Evolutionary conservation across 306 rosid genomes (phyloP).

Genomic region (Hippophae gyantsensis): DNA sequence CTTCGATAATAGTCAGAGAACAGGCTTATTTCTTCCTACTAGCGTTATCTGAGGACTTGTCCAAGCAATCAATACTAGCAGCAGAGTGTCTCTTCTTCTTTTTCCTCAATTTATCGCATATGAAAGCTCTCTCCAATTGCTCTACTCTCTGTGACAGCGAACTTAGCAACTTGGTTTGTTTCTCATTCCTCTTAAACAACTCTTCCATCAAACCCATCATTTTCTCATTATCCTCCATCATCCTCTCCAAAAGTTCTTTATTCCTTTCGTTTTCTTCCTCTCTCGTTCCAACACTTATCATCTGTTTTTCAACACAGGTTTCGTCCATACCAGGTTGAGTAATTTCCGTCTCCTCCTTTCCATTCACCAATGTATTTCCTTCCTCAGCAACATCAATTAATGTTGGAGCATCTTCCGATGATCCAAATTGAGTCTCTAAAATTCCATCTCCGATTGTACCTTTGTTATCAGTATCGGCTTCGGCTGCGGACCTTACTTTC

Average conservation of each 20-base stretch:
- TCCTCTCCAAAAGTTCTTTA: constrained; percentile 33
- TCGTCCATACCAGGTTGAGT: background rate
- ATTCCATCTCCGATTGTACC: background rate
- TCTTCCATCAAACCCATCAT: constrained; percentile 51
- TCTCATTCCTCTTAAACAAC: constrained; percentile 37
- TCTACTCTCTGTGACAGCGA: constrained; percentile 55
- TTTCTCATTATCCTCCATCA: constrained; percentile 51
- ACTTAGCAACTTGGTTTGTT: constrained; percentile 37
- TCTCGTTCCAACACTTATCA: background rate
- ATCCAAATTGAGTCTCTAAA: constrained; percentile 13
- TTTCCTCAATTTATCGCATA: constrained; percentile 38
- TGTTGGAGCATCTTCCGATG: background rate
- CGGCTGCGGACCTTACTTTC: background rate
- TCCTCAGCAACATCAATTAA: constrained; percentile 13
- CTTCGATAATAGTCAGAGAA: background rate
- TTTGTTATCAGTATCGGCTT: background rate
- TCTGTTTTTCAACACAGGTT: background rate
- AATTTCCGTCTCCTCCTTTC: constrained; percentile 8
- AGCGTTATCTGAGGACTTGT: background rate
- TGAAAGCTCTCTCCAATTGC: constrained; percentile 44
- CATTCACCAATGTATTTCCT: constrained; percentile 2
- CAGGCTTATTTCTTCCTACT: constrained; percentile 1
- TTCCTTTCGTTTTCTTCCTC: constrained; percentile 10
- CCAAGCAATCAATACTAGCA: background rate
- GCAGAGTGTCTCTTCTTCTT: constrained; percentile 26